Evolutionary conservation across 192 early-diverging fungal genomes (phyloP).

Genomic region (Mycoemilia scoparia): DNA sequence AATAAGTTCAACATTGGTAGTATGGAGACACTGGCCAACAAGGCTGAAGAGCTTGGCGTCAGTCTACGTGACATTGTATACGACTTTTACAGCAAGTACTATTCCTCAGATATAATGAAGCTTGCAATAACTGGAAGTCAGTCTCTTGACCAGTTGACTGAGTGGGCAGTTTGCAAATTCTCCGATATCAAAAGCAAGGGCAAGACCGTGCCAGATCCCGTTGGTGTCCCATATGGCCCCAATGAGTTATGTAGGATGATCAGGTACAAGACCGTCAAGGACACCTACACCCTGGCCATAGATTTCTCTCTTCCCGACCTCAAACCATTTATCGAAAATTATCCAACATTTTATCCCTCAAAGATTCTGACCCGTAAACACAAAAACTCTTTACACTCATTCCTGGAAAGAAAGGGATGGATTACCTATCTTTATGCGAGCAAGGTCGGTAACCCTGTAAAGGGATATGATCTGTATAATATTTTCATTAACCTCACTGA

Average conservation of each 20-base stretch:
- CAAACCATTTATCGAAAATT: constrained; percentile 28
- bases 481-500: constrained; percentile 70
- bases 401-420: constrained; percentile 83
- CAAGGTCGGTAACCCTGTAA: constrained; percentile 37
- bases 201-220: constrained; percentile 46
- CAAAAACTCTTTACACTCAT: constrained; percentile 66
- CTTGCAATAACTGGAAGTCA: constrained; percentile 75
- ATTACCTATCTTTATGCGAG: constrained; percentile 59
- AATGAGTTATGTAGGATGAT: constrained; percentile 57
- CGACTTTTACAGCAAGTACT: constrained; percentile 65
- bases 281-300: constrained; percentile 56
- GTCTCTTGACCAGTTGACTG: constrained; percentile 60
- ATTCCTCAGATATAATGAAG: constrained; percentile 92
- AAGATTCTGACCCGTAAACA: constrained; percentile 90
- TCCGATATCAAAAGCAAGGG: constrained; percentile 59
- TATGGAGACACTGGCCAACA: constrained; percentile 52
- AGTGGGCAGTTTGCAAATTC: constrained; percentile 68
- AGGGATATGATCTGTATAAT: constrained; percentile 49
- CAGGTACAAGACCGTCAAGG: constrained; percentile 59
- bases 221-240: constrained; percentile 51
- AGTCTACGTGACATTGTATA: constrained; percentile 60
- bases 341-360: constrained; percentile 60
- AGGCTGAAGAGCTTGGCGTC: constrained; percentile 24
- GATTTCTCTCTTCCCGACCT: constrained; percentile 77
- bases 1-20: constrained; percentile 71